Percentiles rank a stretch among this genome's conserved stretches.
Evolutionary conservation across 73 alveolate species (phyloP).

Genomic region (Paramecium bursaria): DNA sequence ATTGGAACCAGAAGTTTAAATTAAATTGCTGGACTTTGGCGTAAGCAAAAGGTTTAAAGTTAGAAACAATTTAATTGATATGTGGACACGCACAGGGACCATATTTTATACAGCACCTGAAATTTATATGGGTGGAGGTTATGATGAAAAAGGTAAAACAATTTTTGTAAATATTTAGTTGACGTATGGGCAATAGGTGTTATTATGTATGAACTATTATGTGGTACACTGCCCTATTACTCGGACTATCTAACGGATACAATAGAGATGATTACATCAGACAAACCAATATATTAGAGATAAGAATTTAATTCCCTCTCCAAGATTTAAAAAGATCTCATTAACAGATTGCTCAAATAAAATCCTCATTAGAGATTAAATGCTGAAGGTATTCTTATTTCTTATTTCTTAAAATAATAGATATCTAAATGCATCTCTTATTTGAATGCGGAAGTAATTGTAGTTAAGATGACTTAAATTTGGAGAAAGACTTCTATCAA

Average conservation of each 20-base stretch:
- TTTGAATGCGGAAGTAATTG: no score
- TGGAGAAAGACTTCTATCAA: no score
- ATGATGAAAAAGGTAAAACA: slow-evolving; percentile 50
- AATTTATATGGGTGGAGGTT: slow-evolving; percentile 51
- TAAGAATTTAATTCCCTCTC: background rate
- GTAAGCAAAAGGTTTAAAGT: slow-evolving; percentile 27
- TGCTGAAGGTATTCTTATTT: slow-evolving; percentile 61
- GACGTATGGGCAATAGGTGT: slow-evolving; percentile 50
- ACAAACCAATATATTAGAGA: background rate
- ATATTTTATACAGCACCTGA: slow-evolving; percentile 52
- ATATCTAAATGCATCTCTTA: no score
- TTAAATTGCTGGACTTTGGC: slow-evolving; percentile 49
- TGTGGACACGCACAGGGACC: slow-evolving; percentile 63
- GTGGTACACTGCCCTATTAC: slow-evolving; percentile 15
- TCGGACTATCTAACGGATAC: slow-evolving; percentile 35
- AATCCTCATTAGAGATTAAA: slow-evolving; percentile 50
- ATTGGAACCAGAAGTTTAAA: slow-evolving; percentile 10
- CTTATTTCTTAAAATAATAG: no score
- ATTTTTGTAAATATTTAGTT: background rate
- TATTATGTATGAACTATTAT: slow-evolving; percentile 14
- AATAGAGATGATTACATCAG: slow-evolving; percentile 7
- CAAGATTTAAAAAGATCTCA: slow-evolving; percentile 5
- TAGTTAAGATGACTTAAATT: no score
- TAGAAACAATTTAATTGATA: slow-evolving; percentile 17
- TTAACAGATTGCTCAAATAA: slow-evolving; percentile 22